Conservation (phyloP, 1,284 basidiomycete species). For the Hypsizygus ulmarius region DNA sequence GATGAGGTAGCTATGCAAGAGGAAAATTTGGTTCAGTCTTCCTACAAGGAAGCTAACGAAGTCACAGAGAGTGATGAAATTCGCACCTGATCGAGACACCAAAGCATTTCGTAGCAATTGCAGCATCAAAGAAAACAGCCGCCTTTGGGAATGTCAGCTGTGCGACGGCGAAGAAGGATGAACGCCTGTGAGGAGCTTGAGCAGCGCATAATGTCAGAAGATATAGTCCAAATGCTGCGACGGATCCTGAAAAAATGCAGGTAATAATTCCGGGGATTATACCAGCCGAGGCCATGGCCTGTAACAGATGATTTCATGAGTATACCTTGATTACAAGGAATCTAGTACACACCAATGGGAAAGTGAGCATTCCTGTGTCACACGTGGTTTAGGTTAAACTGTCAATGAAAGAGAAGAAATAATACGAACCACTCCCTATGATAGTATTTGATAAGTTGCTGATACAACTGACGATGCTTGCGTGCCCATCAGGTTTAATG, state of each 20-base stretch:
- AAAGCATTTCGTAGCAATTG: slow-evolving; percentile 96
- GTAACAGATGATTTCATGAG: slow-evolving; percentile 16
- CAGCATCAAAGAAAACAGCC: slow-evolving; percentile 85
- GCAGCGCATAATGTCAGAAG: slow-evolving; percentile 85
- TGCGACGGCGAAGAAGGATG: slow-evolving; percentile 88
- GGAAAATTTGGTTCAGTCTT: slow-evolving; percentile 1
- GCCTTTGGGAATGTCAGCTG: slow-evolving; percentile 83
- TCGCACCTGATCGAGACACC: slow-evolving; percentile 90
- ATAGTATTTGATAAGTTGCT: slow-evolving; percentile 86
- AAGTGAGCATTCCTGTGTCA: slow-evolving; percentile 73
- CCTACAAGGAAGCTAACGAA: neutral
- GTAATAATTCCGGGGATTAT: slow-evolving; percentile 86
- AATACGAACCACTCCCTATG: slow-evolving; percentile 75
- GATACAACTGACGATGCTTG: slow-evolving; percentile 61
- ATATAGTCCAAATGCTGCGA: slow-evolving; percentile 87
- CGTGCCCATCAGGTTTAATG: slow-evolving; percentile 56
- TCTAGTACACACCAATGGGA: slow-evolving; percentile 59
- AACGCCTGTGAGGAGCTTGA: slow-evolving; percentile 69
- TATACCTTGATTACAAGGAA: slow-evolving; percentile 3
- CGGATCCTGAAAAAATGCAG: slow-evolving; percentile 81
- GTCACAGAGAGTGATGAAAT: slow-evolving; percentile 4
- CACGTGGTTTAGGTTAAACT: slow-evolving; percentile 8
- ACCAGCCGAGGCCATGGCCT: slow-evolving; percentile 85
- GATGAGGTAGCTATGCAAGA: slow-evolving; percentile 74
- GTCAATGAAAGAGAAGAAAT: neutral